Conservation (phyloP, 1,284 basidiomycete genomes). For the Heterobasidion irregulare region DNA sequence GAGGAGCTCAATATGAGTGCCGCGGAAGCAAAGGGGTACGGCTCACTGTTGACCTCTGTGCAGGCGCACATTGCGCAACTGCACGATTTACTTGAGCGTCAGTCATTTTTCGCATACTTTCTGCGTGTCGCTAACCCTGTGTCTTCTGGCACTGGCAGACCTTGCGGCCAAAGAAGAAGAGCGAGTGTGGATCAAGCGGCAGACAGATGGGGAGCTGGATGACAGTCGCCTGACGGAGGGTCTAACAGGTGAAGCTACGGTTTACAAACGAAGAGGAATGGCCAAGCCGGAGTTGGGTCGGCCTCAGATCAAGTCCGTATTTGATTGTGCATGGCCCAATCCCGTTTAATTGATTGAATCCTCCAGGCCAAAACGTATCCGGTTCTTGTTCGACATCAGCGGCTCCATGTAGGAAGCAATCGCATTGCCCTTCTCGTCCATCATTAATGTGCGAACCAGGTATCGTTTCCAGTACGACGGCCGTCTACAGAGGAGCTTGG, state of each 20-base stretch:
- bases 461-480: constrained; percentile 68
- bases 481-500: constrained; percentile 50
- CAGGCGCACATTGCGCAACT: constrained; percentile 51
- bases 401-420: constrained; percentile 47
- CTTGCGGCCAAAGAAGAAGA: constrained; percentile 60
- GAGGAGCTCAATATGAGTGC: constrained; percentile 55
- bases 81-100: constrained; percentile 53
- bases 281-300: constrained; percentile 58
- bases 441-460: constrained; percentile 22
- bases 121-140: neutral
- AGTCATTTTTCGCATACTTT: constrained; percentile 13
- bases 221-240: constrained; percentile 59
- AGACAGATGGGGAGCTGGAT: constrained; percentile 62
- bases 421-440: neutral
- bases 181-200: constrained; percentile 60
- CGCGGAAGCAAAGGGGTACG: constrained; percentile 48
- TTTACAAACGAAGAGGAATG: constrained; percentile 62
- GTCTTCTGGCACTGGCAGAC: constrained; percentile 26
- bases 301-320: constrained; percentile 54
- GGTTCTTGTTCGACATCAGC: constrained; percentile 63
- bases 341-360: neutral
- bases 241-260: constrained; percentile 55
- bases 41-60: constrained; percentile 39
- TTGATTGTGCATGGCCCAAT: neutral
- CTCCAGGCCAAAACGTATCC: constrained; percentile 51